Evolutionary conservation across 352 stramenopile species (phyloP), one percentile per base, ranked within the genome.

Genomic region (Pythium scleroteichum): DNA sequence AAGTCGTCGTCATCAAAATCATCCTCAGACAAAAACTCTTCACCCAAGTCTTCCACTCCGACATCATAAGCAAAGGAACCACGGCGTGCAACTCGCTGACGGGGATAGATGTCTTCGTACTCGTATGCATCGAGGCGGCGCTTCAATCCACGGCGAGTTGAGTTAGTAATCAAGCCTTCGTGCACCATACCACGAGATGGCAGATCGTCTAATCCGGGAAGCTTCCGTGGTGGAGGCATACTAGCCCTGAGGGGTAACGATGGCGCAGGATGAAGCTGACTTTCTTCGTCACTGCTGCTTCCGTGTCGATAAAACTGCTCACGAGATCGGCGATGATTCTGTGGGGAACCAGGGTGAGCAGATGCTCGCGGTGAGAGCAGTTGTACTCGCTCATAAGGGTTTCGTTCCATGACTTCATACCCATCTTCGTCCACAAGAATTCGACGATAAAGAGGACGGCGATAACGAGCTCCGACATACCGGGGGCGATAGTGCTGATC

Each of bases 241-340:
- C 29, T 35, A 10, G 29, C 29, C 10, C 29, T 35, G 5, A 10
- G 5, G 29, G 29, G 29, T 35, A 35, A 35, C 29, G 29, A 56
- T 42, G 12, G 12, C 14, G 6, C 33, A 2, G 1, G 20, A 39
- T 26, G 38, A 6, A 17, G 33, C 29, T 16, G 20, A 13, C 33
- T 57, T 20, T 57, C 50, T 48, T 48, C 55, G 4, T 62, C 55
- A 33, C 55, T 62, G 55, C 55, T 55, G n/a, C 33, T 62, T n/a
- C n/a, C 48, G 3, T 42, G 40, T 17, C 39, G 54, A 32, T 40
- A 49, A 4, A 55, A 32, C 10, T 29, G 45, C 9, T 62, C 55
- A 26, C 40, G 32, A 8, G 27, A 17, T 38, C 46, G 38, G 39
- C 55, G 55, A 24, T 45, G 38, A 19, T 29, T 29, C 14, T 42